Percentiles rank a stretch among this genome's conserved stretches.
Evolutionary conservation across 768 basidiomycete genomes (phyloP).

Genomic region (Russula lepida): DNA sequence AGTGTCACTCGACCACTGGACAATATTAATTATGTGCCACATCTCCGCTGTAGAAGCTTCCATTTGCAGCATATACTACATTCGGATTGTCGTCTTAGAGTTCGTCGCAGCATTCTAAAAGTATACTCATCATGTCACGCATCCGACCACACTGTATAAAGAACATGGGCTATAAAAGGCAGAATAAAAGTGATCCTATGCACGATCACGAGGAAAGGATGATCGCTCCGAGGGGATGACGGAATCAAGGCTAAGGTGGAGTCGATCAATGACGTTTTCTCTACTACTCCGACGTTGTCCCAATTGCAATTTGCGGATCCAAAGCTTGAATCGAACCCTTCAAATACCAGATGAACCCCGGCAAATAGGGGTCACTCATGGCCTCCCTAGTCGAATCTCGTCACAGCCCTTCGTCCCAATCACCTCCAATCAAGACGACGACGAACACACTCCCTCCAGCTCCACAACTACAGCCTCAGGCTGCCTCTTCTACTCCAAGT

Average conservation of each 20-base stretch:
- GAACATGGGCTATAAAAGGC: neutral
- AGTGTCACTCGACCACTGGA: neutral
- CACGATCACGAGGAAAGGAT: neutral
- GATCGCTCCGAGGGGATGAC: neutral
- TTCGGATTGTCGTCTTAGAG: neutral
- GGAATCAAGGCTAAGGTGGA: constrained; percentile 10
- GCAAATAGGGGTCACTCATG: constrained; percentile 11
- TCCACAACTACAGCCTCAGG: neutral
- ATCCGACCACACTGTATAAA: neutral
- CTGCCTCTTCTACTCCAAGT: neutral
- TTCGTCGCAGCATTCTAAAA: neutral
- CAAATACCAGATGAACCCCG: constrained; percentile 7
- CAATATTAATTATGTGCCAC: neutral
- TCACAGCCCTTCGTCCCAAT: neutral
- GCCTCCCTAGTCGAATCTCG: constrained; percentile 1
- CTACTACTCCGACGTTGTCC: neutral
- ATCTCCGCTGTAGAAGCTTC: neutral
- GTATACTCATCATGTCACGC: neutral
- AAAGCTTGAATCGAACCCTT: constrained; percentile 9
- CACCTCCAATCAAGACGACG: constrained; percentile 13
- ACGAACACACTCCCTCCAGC: neutral
- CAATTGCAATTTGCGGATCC: constrained; percentile 4
- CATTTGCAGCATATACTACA: constrained; percentile 5
- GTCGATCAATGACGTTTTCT: neutral
- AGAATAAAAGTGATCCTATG: neutral